Base-by-base conservation (phyloP, 805 yeast genomes). In the Scheffersomyces stipitis region DNA sequence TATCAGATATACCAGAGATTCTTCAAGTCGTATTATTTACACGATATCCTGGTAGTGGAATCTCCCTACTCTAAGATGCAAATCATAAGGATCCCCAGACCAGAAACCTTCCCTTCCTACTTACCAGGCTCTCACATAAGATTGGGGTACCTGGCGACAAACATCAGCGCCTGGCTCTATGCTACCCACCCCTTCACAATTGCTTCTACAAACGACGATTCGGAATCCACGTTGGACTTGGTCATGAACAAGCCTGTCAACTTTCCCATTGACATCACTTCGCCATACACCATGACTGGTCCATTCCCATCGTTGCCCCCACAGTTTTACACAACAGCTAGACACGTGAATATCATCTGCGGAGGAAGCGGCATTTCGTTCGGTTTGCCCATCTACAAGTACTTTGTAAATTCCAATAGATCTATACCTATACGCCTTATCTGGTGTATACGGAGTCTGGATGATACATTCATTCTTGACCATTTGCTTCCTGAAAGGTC, bases 301-400 rank as follows among this genome's bases (percentile, higher is more conserved):
- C 69, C 69, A 5, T 75, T 60, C 48, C 66, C 75, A 3, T 67
- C 83, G 4, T 37, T 78, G 3, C 64, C 73, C 9, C 43, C 50
- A 9, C 60, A 65, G 14, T 73, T 77, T 41, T 71, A 76, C 42
- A 57, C 62, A 27, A 67, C 76, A 0, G 80, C 76, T 0, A 72
- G 71, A 23, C 71, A 74, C 27, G 73, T 80, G 1, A 54, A 66
- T 12, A 68, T 83, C 14, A 66, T 83, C 1, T 76, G 82, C 44
- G 91, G 90, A 10, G 93, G 93, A 0, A 76, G 87, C 2, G 90
- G 91, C 1, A 73, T 84, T 8, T 80, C 89, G 0, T 74, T 74
- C 36, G 84, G 82, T 3, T 42, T 81, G 7, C 80, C 85, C 0
- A 28, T 81, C 1, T 73, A 66, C 48, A 66, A 68, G 31, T 60